Base-by-base conservation (phyloP, 2,329 filamentous ascomycete genomes). In the Calonectria multiphialidica region DNA sequence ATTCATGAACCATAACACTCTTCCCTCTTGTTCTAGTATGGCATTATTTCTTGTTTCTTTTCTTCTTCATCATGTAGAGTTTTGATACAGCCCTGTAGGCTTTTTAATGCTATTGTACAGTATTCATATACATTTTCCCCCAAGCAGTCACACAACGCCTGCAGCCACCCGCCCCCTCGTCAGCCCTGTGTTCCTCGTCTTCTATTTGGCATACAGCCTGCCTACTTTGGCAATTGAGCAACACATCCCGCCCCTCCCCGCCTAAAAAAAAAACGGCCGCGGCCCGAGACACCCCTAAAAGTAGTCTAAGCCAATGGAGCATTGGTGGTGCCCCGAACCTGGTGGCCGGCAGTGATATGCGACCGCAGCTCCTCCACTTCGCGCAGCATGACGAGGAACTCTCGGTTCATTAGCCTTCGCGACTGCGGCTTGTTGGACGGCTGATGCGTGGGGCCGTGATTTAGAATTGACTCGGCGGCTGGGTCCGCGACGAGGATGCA, bases 401-500 rank as follows among this genome's bases (percentile, higher is more conserved):
- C 82, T 33, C 82, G 77, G 35, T 79, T 81, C n/a, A 68, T 33
- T 10, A 83, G 59, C 15, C 79, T 76, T 18, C 78, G 21, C 78
- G 72, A 44, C 68, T 55, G 21, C 71, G 72, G 21, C 81, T 28
- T 2, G 61, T 1, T 72, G 25, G 16, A 64, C 8, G 25, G 21
- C 16, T 44, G 18, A 1, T 64, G 49, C 9, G 12, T 7, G 74
- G 7, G 76, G 77, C 28, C 67, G 30, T 79, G 59, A 18, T 70
- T 62, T 30, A 80, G 53, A 35, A 84, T 71, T 1, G 76, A 66
- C 74, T 85, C 83, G 16, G 90, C 88, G 7, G 79, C 76, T 0
- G 89, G 89, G 74, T 93, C 89, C 1, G 88, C 90, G 9, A 91
- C 79, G 3, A 82, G 73, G 40, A 94, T 83, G 78, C 91, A 93